Conservation (phyloP, 2,329 filamentous ascomycete genomes). For the Fusarium sp. region DNA sequence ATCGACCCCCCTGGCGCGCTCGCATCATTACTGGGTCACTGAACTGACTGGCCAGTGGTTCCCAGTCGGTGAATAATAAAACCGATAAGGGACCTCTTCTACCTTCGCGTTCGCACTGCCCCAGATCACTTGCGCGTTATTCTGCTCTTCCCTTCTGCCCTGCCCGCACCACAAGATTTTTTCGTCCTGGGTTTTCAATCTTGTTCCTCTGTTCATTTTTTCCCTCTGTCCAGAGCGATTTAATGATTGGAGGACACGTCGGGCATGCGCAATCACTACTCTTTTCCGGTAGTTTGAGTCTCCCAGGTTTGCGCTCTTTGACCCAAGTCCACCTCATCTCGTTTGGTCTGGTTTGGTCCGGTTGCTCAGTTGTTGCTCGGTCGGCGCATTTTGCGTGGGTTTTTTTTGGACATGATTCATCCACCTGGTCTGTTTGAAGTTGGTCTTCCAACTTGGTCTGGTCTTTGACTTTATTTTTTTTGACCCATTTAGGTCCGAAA, state of each 20-base stretch:
- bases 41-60: neutral
- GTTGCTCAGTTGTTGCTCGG: slow-evolving; percentile 32
- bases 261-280: slow-evolving; percentile 7
- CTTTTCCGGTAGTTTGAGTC: slow-evolving; percentile 25
- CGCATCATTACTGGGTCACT: slow-evolving; percentile 22
- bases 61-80: slow-evolving; percentile 43
- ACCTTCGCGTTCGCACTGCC: slow-evolving; percentile 1
- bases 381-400: slow-evolving; percentile 17
- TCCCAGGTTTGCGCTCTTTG: slow-evolving; percentile 18
- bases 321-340: slow-evolving; percentile 10
- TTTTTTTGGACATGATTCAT: neutral
- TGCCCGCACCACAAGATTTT: slow-evolving; percentile 1
- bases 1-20: slow-evolving; percentile 38
- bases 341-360: slow-evolving; percentile 13
- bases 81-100: slow-evolving; percentile 25
- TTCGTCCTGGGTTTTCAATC: slow-evolving; percentile 7
- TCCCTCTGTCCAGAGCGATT: slow-evolving; percentile 11
- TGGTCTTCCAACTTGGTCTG: neutral
- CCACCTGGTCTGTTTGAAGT: slow-evolving; percentile 5
- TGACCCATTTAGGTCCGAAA: neutral
- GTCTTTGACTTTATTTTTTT: neutral
- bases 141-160: slow-evolving; percentile 8
- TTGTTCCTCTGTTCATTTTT: slow-evolving; percentile 19
- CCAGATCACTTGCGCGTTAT: slow-evolving; percentile 35
- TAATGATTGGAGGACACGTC: slow-evolving; percentile 32